Percentiles rank a stretch among this genome's conserved stretches.
Evolutionary conservation across 306 rosid genomes (phyloP).

Genomic region (Dryas octopetala): DNA sequence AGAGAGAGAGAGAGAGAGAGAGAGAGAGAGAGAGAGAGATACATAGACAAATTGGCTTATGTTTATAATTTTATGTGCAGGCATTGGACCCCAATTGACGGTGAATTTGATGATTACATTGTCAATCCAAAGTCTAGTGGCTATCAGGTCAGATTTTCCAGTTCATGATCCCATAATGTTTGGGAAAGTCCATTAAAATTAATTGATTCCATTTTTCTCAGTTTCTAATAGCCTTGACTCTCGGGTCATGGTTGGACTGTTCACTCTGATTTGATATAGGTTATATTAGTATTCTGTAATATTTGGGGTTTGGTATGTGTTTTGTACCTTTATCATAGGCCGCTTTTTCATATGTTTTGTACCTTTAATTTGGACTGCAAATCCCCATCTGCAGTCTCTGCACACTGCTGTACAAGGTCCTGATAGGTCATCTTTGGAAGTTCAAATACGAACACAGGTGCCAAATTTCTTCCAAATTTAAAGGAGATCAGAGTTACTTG

Average conservation of each 20-base stretch:
- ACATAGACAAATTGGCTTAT: background rate
- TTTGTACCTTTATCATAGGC: constrained; percentile 12
- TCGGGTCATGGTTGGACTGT: background rate
- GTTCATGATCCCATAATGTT: constrained; percentile 11
- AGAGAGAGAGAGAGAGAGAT: no score
- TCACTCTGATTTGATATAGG: background rate
- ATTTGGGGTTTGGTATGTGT: background rate
- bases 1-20: no score
- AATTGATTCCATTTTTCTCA: background rate
- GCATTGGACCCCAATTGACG: constrained; percentile 91
- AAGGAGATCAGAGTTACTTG: constrained; percentile 17
- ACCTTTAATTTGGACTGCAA: background rate
- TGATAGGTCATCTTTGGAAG: constrained; percentile 89
- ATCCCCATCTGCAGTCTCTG: constrained; percentile 68
- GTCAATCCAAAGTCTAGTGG: constrained; percentile 97
- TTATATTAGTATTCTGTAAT: background rate
- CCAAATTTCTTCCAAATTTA: constrained; percentile 15
- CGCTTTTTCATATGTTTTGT: constrained; percentile 15
- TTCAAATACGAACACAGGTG: constrained; percentile 97
- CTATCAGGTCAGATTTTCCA: constrained; percentile 68
- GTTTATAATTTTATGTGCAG: constrained; percentile 35
- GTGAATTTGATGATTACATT: constrained; percentile 96
- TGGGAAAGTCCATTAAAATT: background rate
- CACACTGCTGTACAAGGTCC: constrained; percentile 98
- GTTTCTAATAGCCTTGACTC: background rate